Base-by-base conservation (phyloP, 2,329 filamentous ascomycete species). In the Zasmidium citrigriseum region DNA sequence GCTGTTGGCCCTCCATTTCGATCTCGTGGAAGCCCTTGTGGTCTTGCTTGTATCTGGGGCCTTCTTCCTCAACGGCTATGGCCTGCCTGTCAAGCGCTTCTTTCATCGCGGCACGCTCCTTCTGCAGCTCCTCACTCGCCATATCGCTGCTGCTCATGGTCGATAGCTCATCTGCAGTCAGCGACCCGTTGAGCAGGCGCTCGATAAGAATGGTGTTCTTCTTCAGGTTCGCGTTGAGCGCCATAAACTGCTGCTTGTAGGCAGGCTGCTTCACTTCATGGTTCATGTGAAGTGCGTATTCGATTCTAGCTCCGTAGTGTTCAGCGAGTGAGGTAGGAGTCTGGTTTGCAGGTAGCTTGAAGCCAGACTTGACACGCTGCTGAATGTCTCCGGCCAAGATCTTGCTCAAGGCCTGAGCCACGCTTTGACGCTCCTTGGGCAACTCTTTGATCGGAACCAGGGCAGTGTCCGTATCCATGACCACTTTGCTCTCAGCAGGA, bases 11-110 rank as follows among this genome's bases (percentile, higher is more conserved):
- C 29, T 96, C 91, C 47, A 89, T 86, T 61, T 93, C 92, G 16
- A 98, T 83, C 16, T 96, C 75, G 72, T 98, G 95, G 58, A 97
- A 93, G 12, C 95, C 95, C 75, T 98, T 98, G 78, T 98, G 93
- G 1, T 93, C 97, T 66, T 90, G 87, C 68, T 92, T 85, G 57
- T 97, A 88, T 2, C 92, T 86, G 3, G 93, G 89, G 1, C 85
- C 91, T 50, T 85, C 83, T 14, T 79, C 76, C 38, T 91, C 85
- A 59, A 93, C 87, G 29, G 96, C 83, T 48, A 95, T 93, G 47
- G 93, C 90, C 73, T 93, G 90, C 68, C 92, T 90, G 70, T 95
- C 90, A 0, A 87, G 86, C 60, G 86, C 84, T 52, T 90, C 89
- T 73, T 89, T 89, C 82, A 93, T 87, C 67, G 88, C 86, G 16